Percentiles rank a stretch among this genome's conserved stretches.
These are phyloP conservation scores for Apophysomyces elegans DNA, from an alignment of 371 early-diverging fungal genomes.

Conservation along the genomic window DNA sequence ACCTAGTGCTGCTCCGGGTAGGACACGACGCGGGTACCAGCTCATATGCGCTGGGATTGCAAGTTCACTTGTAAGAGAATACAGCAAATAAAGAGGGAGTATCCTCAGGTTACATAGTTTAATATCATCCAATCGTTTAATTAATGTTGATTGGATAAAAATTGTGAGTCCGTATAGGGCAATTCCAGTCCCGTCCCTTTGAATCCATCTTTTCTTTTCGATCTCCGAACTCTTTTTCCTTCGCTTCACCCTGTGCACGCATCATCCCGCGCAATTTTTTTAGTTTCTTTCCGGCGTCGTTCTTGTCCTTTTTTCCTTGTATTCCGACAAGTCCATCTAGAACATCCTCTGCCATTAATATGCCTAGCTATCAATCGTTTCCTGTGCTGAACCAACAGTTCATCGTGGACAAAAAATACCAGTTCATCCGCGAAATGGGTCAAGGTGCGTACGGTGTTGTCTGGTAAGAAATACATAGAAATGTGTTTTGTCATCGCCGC, in stretches of 20 bases:
- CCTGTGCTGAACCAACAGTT: conserved; percentile 74
- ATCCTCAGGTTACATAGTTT: too few species aligned
- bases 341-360: conserved; percentile 21
- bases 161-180: too few species aligned
- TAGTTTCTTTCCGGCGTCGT: neutral
- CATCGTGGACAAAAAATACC: conserved; percentile 76
- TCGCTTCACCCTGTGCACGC: conserved; percentile 4
- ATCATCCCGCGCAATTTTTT: conserved; percentile 7
- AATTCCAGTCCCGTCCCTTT: too few species aligned
- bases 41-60: too few species aligned
- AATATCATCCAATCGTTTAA: too few species aligned
- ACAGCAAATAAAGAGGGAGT: too few species aligned
- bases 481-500: neutral
- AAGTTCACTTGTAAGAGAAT: too few species aligned
- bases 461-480: conserved; percentile 18
- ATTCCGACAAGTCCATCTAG: conserved; percentile 16
- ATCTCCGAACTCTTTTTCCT: neutral
- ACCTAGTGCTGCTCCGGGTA: too few species aligned
- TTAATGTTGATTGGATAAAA: too few species aligned
- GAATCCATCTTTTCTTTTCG: neutral
- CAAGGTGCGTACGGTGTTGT: conserved; percentile 86
- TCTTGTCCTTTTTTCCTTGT: conserved; percentile 18
- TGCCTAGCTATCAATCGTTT: conserved; percentile 61
- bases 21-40: too few species aligned
- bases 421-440: conserved; percentile 86